A percentile compares a stretch with the other conserved stretches of the same genome.
These are phyloP conservation scores for Auriscalpium microsporum DNA, from an alignment of 768 basidiomycete genomes.

Conservation along the genomic window DNA sequence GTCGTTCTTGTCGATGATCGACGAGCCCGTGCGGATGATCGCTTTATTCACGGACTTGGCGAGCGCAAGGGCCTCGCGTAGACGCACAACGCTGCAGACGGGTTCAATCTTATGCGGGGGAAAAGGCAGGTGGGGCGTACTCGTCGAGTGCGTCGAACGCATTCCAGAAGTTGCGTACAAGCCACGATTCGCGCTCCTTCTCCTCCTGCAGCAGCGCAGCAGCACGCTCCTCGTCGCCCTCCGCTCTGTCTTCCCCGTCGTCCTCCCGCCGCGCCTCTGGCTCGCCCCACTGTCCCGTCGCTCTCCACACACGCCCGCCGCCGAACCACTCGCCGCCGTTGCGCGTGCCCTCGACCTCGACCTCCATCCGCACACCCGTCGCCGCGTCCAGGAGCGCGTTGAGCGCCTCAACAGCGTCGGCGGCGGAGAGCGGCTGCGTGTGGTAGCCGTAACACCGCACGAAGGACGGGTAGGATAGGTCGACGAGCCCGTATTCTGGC, in stretches of 20 bases:
- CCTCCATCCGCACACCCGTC: conserved; percentile 80
- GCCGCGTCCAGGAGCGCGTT: conserved; percentile 86
- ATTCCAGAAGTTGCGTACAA: conserved; percentile 91
- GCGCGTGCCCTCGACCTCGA: conserved; percentile 80
- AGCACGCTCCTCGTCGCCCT: conserved; percentile 16
- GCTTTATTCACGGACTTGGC: conserved; percentile 90
- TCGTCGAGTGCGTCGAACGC: conserved; percentile 88
- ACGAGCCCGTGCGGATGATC: conserved; percentile 91
- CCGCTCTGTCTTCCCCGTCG: conserved; percentile 12
- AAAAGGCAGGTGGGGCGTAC: conserved; percentile 42
- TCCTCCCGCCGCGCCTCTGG: conserved; percentile 14
- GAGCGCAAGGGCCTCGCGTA: conserved; percentile 71
- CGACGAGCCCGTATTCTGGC: conserved; percentile 90
- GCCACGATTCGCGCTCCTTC: conserved; percentile 52
- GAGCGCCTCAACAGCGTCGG: conserved; percentile 88
- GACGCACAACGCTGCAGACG: conserved; percentile 47
- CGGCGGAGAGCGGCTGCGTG: conserved; percentile 79
- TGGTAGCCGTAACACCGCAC: conserved; percentile 87
- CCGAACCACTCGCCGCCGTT: conserved; percentile 98
- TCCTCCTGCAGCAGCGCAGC: conserved; percentile 15
- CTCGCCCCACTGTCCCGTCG: conserved; percentile 22
- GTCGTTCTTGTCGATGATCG: conserved; percentile 92
- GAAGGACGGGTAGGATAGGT: conserved; percentile 91
- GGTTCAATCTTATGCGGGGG: neutral
- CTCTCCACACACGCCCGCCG: conserved; percentile 63